Evolutionary conservation across 345 rosid species (phyloP), one percentile per base, ranked within the genome.

Genomic region (Acer saccharum): DNA sequence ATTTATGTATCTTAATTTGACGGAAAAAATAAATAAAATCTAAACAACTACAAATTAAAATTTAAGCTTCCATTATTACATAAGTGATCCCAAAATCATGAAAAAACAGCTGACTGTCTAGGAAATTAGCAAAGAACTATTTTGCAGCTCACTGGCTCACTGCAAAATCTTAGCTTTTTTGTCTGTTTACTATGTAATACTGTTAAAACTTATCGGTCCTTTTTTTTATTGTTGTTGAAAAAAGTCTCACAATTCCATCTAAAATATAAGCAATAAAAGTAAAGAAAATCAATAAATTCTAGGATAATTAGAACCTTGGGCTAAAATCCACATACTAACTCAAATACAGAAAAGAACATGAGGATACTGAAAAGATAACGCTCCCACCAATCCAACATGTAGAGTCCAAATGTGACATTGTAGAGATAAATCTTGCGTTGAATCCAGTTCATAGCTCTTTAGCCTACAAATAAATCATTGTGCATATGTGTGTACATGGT

Each of bases 311-410:
- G 6, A 16, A 1, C 29, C 12, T 76, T 21, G 52, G 75, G 60
- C 48, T 0, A 54, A 17, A 64, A 60, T 32, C 14, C 68, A 77
- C 54, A 66, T 23, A 17, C 32, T 57, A 41, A 43, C 60, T 23
- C 25, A 25, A 68, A 68, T 18, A 25, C 21, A 67, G 46, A 69
- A 75, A 69, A 72, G 61, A 75, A 17, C 7, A 1, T 21, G 65
- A 87, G 97, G 99, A 95, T 94, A 93, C 99, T 96, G 93, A 96
- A 92, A 76, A 96, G 93, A 77, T 78, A 93, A 50, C 99, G 97
- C 85, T 96, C 98, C 99, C 97, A 96, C 99, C 97, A 96, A 81
- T 96, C 99, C 90, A 96, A 84, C 99, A 96, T 96, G 87, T 78
- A 94, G 71, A 96, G 97, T 69, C 99, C 99, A 32, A 96, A 96